Conservation (phyloP, 2,329 filamentous ascomycete species). For the Elsinoe perseae region DNA sequence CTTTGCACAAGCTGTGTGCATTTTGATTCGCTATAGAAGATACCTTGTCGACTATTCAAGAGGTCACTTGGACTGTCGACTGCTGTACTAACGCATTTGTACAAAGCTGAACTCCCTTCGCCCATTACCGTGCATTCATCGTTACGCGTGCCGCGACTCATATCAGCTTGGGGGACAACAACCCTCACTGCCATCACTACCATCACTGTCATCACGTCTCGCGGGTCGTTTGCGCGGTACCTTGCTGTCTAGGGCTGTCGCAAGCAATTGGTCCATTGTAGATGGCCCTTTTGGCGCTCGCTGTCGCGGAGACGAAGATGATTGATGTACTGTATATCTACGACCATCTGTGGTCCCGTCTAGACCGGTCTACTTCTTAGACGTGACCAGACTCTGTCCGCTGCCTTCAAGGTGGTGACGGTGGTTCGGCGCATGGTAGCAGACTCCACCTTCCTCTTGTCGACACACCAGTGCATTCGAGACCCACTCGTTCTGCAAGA, state of each 20-base stretch:
- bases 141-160: background rate
- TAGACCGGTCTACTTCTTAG: slow-evolving; percentile 12
- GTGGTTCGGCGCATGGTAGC: slow-evolving; percentile 69
- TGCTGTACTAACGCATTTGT: no score
- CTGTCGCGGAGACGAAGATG: background rate
- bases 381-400: slow-evolving; percentile 34
- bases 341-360: background rate
- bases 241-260: background rate
- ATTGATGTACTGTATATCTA: background rate
- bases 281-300: background rate
- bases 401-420: slow-evolving; percentile 74
- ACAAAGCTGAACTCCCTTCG: background rate
- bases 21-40: background rate
- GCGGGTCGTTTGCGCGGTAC: background rate
- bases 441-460: slow-evolving; percentile 63
- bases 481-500: slow-evolving; percentile 87
- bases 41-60: background rate
- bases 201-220: background rate
- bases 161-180: background rate
- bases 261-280: background rate
- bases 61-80: no score
- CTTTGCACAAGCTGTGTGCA: no score
- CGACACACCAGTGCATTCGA: slow-evolving; percentile 73
- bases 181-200: background rate
- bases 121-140: background rate